These are phyloP conservation scores for Thalassiosira mediterranea DNA, from an alignment of 352 stramenopile genomes.

Conservation along the genomic window DNA sequence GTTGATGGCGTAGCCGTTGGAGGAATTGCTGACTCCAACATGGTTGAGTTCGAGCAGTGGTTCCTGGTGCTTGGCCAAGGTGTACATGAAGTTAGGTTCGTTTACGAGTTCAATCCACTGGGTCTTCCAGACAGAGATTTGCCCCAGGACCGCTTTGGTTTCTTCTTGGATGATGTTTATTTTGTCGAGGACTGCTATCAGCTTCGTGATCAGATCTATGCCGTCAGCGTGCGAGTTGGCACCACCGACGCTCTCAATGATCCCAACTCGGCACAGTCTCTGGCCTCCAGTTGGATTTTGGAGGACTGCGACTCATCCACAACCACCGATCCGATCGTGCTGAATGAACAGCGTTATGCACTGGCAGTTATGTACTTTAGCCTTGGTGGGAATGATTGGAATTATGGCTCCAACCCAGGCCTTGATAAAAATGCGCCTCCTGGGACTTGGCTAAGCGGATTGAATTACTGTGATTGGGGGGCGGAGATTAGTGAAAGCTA, in stretches of 20 bases:
- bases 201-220: conserved; percentile 46
- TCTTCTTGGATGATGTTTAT: no score
- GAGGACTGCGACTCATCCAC: conserved; percentile 44
- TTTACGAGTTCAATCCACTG: no score
- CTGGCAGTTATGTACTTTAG: conserved; percentile 64
- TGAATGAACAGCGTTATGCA: conserved; percentile 63
- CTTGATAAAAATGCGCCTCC: conserved; percentile 12
- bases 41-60: no score
- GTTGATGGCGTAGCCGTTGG: no score
- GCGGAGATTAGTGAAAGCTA: conserved; percentile 28
- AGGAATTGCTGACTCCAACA: no score
- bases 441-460: conserved; percentile 44
- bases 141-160: no score
- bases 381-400: conserved; percentile 50
- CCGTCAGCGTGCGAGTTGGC: conserved; percentile 39
- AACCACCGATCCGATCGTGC: conserved; percentile 47
- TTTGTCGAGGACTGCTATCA: no score
- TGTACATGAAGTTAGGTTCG: no score
- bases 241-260: conserved; percentile 28
- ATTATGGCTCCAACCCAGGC: conserved; percentile 35
- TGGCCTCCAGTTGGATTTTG: conserved; percentile 49
- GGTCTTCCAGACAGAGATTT: no score
- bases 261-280: conserved; percentile 40
- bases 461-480: conserved; percentile 62
- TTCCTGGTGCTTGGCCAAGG: no score